phyloP scores from a whole-genome alignment of 208 protist species.

The Naegleria lovaniensis region DNA sequence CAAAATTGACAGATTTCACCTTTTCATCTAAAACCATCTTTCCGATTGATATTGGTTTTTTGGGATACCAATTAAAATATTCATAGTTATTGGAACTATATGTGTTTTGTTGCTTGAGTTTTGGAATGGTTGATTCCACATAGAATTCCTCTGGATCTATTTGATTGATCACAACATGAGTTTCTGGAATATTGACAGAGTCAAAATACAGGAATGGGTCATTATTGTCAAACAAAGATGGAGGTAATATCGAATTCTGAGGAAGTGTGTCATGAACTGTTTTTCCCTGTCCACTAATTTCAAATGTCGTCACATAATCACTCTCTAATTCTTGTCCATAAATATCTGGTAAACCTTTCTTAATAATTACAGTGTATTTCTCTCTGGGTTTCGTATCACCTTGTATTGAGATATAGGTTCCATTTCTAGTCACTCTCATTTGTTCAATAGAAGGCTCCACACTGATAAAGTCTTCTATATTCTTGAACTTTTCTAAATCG shows the following conservation, averaged over 20 bases:
- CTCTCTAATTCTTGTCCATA: not conserved
- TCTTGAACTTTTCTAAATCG: not conserved
- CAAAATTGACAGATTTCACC: not conserved
- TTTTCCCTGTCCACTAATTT: not conserved
- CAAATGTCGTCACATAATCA: not conserved
- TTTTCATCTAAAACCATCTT: not conserved
- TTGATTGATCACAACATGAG: not conserved
- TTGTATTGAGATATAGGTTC: not conserved
- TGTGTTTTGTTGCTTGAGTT: not conserved
- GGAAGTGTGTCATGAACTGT: not conserved
- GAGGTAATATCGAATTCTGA: not conserved
- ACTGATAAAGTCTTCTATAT: not conserved
- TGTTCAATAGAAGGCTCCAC: not conserved
- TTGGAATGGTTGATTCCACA: too few species aligned
- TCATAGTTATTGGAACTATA: not conserved
- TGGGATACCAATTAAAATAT: not conserved
- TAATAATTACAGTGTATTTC: not conserved
- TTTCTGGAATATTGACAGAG: not conserved
- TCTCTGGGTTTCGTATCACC: not conserved
- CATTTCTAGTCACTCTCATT: not conserved
- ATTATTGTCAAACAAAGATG: not conserved
- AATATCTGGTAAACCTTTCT: not conserved
- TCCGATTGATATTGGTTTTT: not conserved
- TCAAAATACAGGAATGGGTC: not conserved
- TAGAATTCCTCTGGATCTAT: not conserved